These are phyloP conservation scores for Tuber indicum DNA, from an alignment of 495 filamentous ascomycete species.

Conservation along the genomic window DNA sequence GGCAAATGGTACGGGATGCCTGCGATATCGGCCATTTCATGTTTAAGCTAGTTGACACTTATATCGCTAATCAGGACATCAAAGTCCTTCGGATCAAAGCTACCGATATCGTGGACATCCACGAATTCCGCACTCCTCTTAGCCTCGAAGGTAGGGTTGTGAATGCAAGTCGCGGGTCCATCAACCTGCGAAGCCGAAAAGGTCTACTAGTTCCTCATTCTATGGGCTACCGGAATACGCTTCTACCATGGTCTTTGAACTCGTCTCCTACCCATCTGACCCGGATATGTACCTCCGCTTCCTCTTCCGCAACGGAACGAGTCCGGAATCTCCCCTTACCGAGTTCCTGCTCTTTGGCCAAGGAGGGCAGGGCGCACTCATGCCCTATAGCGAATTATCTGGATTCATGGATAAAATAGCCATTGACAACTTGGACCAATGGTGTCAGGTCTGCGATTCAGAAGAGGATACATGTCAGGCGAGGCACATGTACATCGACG, in stretches of 20 bases:
- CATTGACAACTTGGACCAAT: slow-evolving; percentile 54
- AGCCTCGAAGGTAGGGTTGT: background rate
- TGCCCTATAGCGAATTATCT: slow-evolving; percentile 60
- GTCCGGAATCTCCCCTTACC: slow-evolving; percentile 46
- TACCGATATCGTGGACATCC: background rate
- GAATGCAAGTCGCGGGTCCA: too few species aligned
- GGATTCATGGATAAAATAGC: slow-evolving; percentile 56
- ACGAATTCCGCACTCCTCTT: background rate
- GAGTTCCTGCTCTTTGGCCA: slow-evolving; percentile 64
- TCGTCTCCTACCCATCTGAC: slow-evolving; percentile 56
- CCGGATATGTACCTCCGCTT: slow-evolving; percentile 65
- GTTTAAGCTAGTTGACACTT: background rate
- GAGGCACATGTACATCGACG: slow-evolving; percentile 21
- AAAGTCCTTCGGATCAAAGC: background rate
- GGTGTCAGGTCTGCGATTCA: slow-evolving; percentile 66
- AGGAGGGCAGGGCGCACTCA: slow-evolving; percentile 46
- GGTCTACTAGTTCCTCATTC: slow-evolving; percentile 53
- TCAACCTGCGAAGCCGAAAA: too few species aligned
- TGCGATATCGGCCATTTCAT: background rate
- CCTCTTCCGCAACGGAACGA: slow-evolving; percentile 68
- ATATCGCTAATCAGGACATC: background rate
- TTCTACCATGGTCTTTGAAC: slow-evolving; percentile 64
- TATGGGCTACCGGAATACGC: slow-evolving; percentile 63
- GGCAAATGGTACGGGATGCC: background rate
- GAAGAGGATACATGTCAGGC: slow-evolving; percentile 55